Evolutionary conservation across 2,329 filamentous ascomycete genomes (phyloP).

Genomic region (Botrytis byssoidea): DNA sequence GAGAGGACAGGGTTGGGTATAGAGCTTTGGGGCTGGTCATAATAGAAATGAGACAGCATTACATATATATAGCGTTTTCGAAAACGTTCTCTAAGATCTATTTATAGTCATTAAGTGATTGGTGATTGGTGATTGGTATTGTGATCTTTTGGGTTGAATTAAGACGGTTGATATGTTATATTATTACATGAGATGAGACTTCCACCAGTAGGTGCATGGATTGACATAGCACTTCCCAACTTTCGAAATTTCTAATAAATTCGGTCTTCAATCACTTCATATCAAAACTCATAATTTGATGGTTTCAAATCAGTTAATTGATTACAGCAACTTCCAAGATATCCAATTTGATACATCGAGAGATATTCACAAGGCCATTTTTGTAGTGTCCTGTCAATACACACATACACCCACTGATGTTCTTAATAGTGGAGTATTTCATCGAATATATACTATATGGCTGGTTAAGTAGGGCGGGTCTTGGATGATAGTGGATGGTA

Average conservation of each 20-base stretch:
- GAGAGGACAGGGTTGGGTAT: background rate
- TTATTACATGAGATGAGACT: background rate
- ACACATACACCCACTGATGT: no score
- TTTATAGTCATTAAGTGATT: background rate
- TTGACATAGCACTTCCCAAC: no score
- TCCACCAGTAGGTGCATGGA: no score
- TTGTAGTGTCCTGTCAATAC: no score
- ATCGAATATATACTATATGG: accelerated
- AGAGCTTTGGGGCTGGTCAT: background rate
- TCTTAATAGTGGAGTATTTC: background rate
- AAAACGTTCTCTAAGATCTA: background rate
- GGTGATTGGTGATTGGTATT: background rate
- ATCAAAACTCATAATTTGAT: no score
- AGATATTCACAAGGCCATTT: no score
- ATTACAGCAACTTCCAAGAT: no score
- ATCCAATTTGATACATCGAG: no score
- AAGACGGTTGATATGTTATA: background rate
- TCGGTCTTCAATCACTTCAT: no score
- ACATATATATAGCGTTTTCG: background rate
- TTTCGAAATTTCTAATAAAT: no score
- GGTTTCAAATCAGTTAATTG: no score
- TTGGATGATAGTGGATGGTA: background rate
- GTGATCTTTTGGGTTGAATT: background rate
- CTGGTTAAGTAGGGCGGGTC: accelerated
- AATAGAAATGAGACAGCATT: background rate